These are phyloP conservation scores for Schizosaccharomyces pombe DNA, from an alignment of 805 yeast genomes.

Conservation along the genomic window DNA sequence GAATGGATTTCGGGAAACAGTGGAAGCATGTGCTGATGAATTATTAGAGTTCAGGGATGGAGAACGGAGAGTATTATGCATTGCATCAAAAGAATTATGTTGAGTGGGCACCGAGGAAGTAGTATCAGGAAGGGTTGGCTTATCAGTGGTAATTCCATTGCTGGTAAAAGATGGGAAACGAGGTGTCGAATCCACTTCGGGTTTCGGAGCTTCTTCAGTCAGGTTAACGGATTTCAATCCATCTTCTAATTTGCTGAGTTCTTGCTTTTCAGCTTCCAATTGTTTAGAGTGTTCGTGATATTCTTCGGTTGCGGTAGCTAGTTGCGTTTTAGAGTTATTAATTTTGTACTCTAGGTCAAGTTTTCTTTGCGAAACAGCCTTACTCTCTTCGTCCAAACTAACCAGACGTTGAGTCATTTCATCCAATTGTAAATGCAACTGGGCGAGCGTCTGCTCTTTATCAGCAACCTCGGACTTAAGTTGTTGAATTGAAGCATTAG, in stretches of 20 bases:
- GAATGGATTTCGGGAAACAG: background rate
- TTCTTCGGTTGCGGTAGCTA: background rate
- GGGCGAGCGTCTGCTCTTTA: background rate
- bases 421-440: background rate
- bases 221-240: background rate
- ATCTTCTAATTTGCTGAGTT: background rate
- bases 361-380: background rate
- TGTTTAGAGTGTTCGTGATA: background rate
- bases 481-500: background rate
- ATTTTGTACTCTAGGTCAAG: background rate
- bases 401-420: background rate
- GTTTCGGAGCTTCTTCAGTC: background rate
- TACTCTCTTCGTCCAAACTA: background rate
- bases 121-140: background rate
- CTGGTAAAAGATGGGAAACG: no score
- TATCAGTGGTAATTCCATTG: no score
- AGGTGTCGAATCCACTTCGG: no score
- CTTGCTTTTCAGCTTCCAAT: background rate
- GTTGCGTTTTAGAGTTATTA: background rate
- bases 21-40: background rate
- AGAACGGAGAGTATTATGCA: background rate
- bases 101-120: background rate
- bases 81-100: background rate
- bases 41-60: background rate
- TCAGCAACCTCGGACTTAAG: background rate